Base-by-base conservation (phyloP, 2,329 filamentous ascomycete genomes). In the Camillea tinctor region DNA sequence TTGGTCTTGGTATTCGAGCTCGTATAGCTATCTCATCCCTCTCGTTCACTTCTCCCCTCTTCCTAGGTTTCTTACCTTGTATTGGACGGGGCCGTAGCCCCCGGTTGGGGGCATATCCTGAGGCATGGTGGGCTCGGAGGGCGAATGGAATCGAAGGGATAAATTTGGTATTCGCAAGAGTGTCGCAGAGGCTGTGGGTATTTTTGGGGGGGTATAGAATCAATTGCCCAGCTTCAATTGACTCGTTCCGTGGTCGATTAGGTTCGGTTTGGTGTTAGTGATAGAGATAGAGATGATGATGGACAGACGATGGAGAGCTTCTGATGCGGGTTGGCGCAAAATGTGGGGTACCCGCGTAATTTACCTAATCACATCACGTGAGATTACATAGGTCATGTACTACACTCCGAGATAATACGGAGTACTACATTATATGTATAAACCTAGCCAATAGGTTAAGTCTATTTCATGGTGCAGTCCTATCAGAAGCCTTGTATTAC, bases 81-180 rank as follows among this genome's bases (percentile, higher is more conserved):
- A 99, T 81, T 99, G 95, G 68, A 99, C 90, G 78, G 94, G 89
- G 77, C 88, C 90, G 80, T 99, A 99, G 84, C 95, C 95, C 82
- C 94, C 95, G 74, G 80, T 77, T 71, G 95, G 95, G 82, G 95
- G 95, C 87, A 99, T 92, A 84, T 99, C 95, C 85, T 98, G 93
- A 82, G 91, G 88, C 94, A 98, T 97, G 74, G 67, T 88, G 82
- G 76, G 63, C 60, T 55, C 57, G n/a, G 17, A 50, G 19, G 1
- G 19, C 17, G 21, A 49, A 50, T 21, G 19, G 21, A 21, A 23
- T 4, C 26, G 13, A 11, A 30, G 8, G 6, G 26, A 11, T 49
- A 19, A n/a, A n/a, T n/a, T n/a, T n/a, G n/a, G n/a, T n/a, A n/a
- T n/a, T n/a, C n/a, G n/a, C n/a, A n/a, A n/a, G n/a, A n/a, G 44